phyloP scores from a whole-genome alignment of 75 land plant species.

The Picea sitchensis region DNA sequence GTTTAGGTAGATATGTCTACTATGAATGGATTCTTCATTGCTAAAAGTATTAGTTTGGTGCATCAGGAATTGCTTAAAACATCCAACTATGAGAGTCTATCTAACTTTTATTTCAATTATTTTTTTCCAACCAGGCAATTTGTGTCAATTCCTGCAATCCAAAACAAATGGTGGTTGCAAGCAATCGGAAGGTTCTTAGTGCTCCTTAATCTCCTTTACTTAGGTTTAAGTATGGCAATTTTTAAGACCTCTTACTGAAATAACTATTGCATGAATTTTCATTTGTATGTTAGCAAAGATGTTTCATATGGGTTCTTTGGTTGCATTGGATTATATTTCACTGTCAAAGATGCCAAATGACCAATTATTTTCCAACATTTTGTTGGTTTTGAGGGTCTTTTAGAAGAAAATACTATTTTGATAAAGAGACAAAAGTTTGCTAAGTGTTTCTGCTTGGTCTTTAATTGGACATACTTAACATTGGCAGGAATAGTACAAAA shows the following conservation, averaged over 20 bases:
- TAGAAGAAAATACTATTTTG: no score
- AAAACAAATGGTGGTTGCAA: conserved; percentile 76
- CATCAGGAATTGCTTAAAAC: background rate
- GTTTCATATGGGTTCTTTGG: background rate
- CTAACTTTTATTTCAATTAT: background rate
- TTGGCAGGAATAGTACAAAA: no score
- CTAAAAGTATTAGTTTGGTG: background rate
- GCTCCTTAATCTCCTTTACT: background rate
- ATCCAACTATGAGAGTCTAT: background rate
- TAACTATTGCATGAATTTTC: background rate
- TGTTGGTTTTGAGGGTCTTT: no score
- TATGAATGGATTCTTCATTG: background rate
- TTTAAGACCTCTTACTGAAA: background rate
- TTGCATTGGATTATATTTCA: background rate
- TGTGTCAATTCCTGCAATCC: conserved; percentile 75
- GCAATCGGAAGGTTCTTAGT: conserved; percentile 60
- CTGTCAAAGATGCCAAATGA: background rate
- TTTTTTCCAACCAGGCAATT: conserved; percentile 56
- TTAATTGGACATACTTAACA: no score
- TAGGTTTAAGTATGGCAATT: background rate
- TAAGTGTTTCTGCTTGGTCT: no score
- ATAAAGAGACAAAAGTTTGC: no score
- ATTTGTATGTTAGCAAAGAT: background rate
- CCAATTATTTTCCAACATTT: no score
- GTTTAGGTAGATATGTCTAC: background rate